phyloP scores from a whole-genome alignment of 176 grass and related monocot genomes.

The Saccharum spontaneum region DNA sequence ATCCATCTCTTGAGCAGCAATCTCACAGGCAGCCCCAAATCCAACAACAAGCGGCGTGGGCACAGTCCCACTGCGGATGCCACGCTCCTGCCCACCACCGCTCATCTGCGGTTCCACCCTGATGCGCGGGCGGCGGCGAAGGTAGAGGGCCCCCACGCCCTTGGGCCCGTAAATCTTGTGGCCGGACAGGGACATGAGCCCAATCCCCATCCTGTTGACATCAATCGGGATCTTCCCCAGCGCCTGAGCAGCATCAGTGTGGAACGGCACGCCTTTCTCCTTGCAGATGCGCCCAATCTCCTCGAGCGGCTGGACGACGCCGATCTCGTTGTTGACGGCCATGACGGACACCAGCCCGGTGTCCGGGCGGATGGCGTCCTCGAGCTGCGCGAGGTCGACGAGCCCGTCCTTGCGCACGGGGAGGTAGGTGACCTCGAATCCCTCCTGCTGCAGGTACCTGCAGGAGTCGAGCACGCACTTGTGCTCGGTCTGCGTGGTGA shows the following conservation, averaged over 20 bases:
- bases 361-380: constrained; percentile 72
- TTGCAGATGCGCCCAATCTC: constrained; percentile 85
- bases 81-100: constrained; percentile 84
- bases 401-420: constrained; percentile 78
- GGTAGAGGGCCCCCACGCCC: constrained; percentile 82
- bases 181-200: constrained; percentile 81
- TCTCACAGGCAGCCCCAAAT: constrained; percentile 80
- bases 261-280: constrained; percentile 77
- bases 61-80: constrained; percentile 90
- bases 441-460: constrained; percentile 83
- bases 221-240: constrained; percentile 83
- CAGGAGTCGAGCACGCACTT: constrained; percentile 97
- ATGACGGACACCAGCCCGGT: constrained; percentile 84
- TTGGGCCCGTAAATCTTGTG: constrained; percentile 99
- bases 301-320: constrained; percentile 81
- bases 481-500: constrained; percentile 96
- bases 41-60: constrained; percentile 83
- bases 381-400: constrained; percentile 67
- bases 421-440: constrained; percentile 85
- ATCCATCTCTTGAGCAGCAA: constrained; percentile 80
- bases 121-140: constrained; percentile 85
- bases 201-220: constrained; percentile 78
- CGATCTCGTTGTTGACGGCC: constrained; percentile 98
- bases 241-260: constrained; percentile 84
- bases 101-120: constrained; percentile 93